Evolutionary conservation across 192 early-diverging fungal species (phyloP).

Genomic region (Entomortierella chlamydospora): DNA sequence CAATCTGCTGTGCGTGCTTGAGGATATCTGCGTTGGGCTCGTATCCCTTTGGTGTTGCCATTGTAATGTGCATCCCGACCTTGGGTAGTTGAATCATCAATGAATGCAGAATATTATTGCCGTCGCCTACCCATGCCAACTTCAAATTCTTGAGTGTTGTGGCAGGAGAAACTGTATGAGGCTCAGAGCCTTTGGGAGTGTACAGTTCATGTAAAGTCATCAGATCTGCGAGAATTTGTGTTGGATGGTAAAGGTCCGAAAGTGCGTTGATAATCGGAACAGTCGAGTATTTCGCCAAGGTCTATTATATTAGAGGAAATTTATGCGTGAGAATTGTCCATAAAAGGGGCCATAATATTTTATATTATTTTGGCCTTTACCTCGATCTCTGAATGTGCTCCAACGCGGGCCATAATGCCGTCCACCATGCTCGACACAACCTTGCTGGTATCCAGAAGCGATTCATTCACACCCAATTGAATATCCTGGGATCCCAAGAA

Average conservation of each 20-base stretch:
- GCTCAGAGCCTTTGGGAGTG: slow-evolving; percentile 54
- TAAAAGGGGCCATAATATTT: too few relatives aligned
- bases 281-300: slow-evolving; percentile 84
- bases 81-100: slow-evolving; percentile 91
- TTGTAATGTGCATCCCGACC: slow-evolving; percentile 81
- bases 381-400: slow-evolving; percentile 89
- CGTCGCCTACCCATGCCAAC: slow-evolving; percentile 99
- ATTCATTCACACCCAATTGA: slow-evolving; percentile 96
- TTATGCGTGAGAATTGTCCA: too few relatives aligned
- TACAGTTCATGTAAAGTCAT: slow-evolving; percentile 92
- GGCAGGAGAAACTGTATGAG: slow-evolving; percentile 61
- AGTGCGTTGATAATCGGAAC: slow-evolving; percentile 98
- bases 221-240: slow-evolving; percentile 96
- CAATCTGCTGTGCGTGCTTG: slow-evolving; percentile 73
- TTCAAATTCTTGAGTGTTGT: slow-evolving; percentile 74
- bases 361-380: slow-evolving; percentile 57
- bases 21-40: slow-evolving; percentile 76
- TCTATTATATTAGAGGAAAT: slow-evolving; percentile 54
- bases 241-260: slow-evolving; percentile 94
- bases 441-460: slow-evolving; percentile 86
- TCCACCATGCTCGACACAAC: slow-evolving; percentile 98
- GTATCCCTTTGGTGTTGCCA: slow-evolving; percentile 91
- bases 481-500: slow-evolving; percentile 96
- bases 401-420: slow-evolving; percentile 94
- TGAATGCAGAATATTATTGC: slow-evolving; percentile 97